Evolutionary conservation across 2,329 filamentous ascomycete genomes (phyloP).

Genomic region (Davidsoniella australis): DNA sequence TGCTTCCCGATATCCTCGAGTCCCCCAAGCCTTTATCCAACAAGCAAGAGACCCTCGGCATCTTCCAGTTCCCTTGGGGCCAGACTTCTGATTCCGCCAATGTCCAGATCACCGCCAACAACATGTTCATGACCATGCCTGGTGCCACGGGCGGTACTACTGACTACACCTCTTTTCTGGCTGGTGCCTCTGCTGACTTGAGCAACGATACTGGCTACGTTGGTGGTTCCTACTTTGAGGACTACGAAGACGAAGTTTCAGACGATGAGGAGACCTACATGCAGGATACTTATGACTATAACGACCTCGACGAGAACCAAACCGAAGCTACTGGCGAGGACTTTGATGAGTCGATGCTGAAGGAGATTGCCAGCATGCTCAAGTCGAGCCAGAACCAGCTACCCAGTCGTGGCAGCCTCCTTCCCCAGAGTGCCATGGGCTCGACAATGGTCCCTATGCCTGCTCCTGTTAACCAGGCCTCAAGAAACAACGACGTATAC

Average conservation of each 20-base stretch:
- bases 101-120: slow-evolving; percentile 21
- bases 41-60: slow-evolving; percentile 41
- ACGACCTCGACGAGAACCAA: slow-evolving; percentile 20
- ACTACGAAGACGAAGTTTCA: slow-evolving; percentile 36
- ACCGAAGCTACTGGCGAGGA: slow-evolving; percentile 29
- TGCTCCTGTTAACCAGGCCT: no score
- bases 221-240: slow-evolving; percentile 39
- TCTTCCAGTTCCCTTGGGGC: slow-evolving; percentile 51
- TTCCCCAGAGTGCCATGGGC: slow-evolving; percentile 21
- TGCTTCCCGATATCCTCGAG: slow-evolving; percentile 46
- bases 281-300: slow-evolving; percentile 17
- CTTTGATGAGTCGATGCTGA: slow-evolving; percentile 44
- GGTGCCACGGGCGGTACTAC: slow-evolving; percentile 30
- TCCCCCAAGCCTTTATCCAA: slow-evolving; percentile 41
- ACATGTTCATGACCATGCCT: slow-evolving; percentile 30
- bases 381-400: slow-evolving; percentile 31
- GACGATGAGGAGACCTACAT: slow-evolving; percentile 23
- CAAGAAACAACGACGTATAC: background rate
- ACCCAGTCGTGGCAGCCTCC: slow-evolving; percentile 30
- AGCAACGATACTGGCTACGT: slow-evolving; percentile 22
- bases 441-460: background rate
- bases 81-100: slow-evolving; percentile 41
- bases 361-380: slow-evolving; percentile 45
- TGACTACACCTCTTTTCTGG: slow-evolving; percentile 19
- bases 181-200: slow-evolving; percentile 19